phyloP scores from a whole-genome alignment of 129 eudicot genomes.

The Tagetes erecta region DNA sequence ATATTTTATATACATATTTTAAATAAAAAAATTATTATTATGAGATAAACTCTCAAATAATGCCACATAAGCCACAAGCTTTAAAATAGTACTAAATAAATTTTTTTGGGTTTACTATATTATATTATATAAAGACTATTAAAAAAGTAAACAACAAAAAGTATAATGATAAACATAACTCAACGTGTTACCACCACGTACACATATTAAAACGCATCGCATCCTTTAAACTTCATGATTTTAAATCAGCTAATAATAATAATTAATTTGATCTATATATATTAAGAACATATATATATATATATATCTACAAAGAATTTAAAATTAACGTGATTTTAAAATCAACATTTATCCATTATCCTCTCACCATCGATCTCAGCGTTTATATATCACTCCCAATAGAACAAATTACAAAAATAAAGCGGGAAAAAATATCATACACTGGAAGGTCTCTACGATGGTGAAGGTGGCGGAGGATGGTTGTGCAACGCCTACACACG shows the following conservation, averaged over 20 bases:
- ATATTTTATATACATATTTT: too few species aligned
- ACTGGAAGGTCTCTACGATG: conserved; percentile 9
- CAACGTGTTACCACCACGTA: neutral
- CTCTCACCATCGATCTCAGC: neutral
- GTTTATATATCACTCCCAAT: neutral
- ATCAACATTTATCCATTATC: neutral
- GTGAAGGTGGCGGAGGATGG: conserved; percentile 1
- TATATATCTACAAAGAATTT: neutral
- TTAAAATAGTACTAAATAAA: too few species aligned
- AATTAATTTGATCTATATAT: too few species aligned
- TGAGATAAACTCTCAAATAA: too few species aligned
- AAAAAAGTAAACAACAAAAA: too few species aligned
- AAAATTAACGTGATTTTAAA: neutral
- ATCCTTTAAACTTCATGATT: neutral
- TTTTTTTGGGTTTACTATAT: too few species aligned
- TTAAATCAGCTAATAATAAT: too few species aligned
- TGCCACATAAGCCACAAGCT: too few species aligned
- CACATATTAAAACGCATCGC: neutral
- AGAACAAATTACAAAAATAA: neutral
- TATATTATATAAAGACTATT: too few species aligned
- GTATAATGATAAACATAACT: too few species aligned
- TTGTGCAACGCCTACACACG: conserved; percentile 24
- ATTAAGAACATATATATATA: too few species aligned
- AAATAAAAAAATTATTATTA: too few species aligned
- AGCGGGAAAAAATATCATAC: neutral